Conservation (phyloP, 83 land plant species). For the Isoetes engelmannii region DNA sequence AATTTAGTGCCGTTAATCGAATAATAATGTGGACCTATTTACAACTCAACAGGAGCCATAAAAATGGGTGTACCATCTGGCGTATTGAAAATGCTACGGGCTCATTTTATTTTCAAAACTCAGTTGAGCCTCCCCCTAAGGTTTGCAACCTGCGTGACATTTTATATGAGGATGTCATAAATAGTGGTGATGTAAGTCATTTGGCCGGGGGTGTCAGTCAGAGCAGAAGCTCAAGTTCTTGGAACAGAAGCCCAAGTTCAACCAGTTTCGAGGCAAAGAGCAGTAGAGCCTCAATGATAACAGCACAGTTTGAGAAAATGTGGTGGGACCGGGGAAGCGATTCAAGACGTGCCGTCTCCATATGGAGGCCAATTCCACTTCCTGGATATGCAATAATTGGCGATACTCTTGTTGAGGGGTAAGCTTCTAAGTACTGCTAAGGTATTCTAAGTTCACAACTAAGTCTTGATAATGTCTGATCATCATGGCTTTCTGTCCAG, state of each 20-base stretch:
- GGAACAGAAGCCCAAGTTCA: too few relatives aligned
- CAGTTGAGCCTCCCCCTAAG: slow-evolving; percentile 48
- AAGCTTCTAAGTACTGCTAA: slow-evolving; percentile 16
- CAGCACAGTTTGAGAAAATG: slow-evolving; percentile 84
- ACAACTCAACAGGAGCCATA: not conserved
- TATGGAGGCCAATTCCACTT: slow-evolving; percentile 86
- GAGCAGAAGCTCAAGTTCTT: too few relatives aligned
- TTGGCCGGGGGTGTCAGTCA: too few relatives aligned
- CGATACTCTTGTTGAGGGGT: slow-evolving; percentile 93
- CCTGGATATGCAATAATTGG: slow-evolving; percentile 82
- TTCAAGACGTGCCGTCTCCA: slow-evolving; percentile 58
- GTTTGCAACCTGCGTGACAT: slow-evolving; percentile 57
- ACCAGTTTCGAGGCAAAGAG: too few relatives aligned
- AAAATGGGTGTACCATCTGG: slow-evolving; percentile 88
- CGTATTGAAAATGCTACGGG: slow-evolving; percentile 70
- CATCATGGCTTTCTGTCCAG: slow-evolving; percentile 29
- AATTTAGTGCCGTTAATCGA: not conserved
- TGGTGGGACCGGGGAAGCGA: slow-evolving; percentile 99
- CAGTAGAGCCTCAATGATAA: slow-evolving; percentile 24
- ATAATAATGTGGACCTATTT: not conserved
- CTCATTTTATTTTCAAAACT: slow-evolving; percentile 71
- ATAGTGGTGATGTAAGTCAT: too few relatives aligned
- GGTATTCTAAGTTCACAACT: slow-evolving; percentile 6
- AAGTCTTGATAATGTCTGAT: not conserved
- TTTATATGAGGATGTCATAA: not conserved